phyloP scores from a whole-genome alignment of 129 eudicot genomes.

The Lactuca saligna region DNA sequence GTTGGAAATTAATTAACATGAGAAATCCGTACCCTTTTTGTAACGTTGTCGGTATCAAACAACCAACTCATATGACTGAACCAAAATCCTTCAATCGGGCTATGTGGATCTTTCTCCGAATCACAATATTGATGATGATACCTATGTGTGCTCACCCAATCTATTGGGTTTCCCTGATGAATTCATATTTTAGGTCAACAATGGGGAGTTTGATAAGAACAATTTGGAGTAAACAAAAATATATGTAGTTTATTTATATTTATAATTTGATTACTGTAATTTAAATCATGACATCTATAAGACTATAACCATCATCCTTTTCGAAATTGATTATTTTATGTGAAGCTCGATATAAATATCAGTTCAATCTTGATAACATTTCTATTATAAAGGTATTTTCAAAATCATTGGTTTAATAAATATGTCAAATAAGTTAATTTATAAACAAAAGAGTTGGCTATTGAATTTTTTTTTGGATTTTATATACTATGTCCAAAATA shows the following conservation, averaged over 20 bases:
- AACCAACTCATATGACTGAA: slow-evolving; percentile 44
- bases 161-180: slow-evolving; percentile 42
- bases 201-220: neutral
- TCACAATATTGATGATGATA: slow-evolving; percentile 44
- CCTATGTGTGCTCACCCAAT: slow-evolving; percentile 53
- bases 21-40: neutral
- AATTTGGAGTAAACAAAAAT: no score
- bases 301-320: no score
- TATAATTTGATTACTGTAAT: neutral
- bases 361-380: no score
- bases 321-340: no score
- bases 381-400: no score
- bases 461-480: no score
- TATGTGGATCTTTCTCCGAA: slow-evolving; percentile 33
- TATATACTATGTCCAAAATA: no score
- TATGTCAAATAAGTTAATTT: no score
- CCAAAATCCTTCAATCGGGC: slow-evolving; percentile 39
- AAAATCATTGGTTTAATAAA: no score
- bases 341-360: no score
- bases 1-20: neutral
- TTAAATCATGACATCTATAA: neutral
- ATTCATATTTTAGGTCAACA: neutral
- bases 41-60: slow-evolving; percentile 24
- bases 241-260: no score
- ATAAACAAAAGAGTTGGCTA: no score